Base-by-base conservation (phyloP, 2,329 filamentous ascomycete species). In the Bertia moriformis region DNA sequence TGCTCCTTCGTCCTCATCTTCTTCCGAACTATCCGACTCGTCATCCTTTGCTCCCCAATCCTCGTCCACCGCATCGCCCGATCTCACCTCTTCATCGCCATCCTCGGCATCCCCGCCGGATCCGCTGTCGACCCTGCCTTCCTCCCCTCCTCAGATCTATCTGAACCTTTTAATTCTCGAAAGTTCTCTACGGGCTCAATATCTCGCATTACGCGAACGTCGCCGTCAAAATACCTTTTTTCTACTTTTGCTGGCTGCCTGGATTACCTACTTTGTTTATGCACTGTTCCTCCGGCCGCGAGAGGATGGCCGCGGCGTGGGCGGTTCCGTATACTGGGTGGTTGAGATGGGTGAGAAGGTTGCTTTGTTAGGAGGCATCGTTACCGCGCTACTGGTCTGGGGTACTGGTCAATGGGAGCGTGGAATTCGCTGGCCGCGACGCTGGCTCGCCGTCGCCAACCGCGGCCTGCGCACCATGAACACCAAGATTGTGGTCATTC, bases 331-430 rank as follows among this genome's bases (percentile, higher is more conserved):
- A 20, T 80, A 80, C 57, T 80, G 75, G 75, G 64, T 78, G 20
- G 61, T 80, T 3, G 75, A 80, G 44, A 72, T 68, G 53, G 63
- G 61, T 20, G 71, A 81, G 51, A 79, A 78, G 48, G 63, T 82
- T 32, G 73, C 70, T 29, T 66, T 79, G 47, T 71, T 78, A 45
- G 75, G 73, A 12, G 78, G 77, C 24, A 59, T 76, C 19, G 67
- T 81, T 17, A 80, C 74, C 1, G 67, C 65, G 13, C 60, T 77
- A 19, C 58, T 82, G 27, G 72, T 81, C 54, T 80, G 73, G 69
- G 75, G 69, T 10, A 81, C 76, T 0, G 78, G 77, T 12, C 72
- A 80, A 53, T 82, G 76, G 67, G 76, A 81, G 47, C 65, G 75
- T 38, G 77, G 77, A 4, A 67, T 82, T 18, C 66, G 76, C 42